Percentiles rank a stretch among this genome's conserved stretches.
These are phyloP conservation scores for Globisporangium canariense DNA, from an alignment of 352 stramenopile genomes.

Conservation along the genomic window DNA sequence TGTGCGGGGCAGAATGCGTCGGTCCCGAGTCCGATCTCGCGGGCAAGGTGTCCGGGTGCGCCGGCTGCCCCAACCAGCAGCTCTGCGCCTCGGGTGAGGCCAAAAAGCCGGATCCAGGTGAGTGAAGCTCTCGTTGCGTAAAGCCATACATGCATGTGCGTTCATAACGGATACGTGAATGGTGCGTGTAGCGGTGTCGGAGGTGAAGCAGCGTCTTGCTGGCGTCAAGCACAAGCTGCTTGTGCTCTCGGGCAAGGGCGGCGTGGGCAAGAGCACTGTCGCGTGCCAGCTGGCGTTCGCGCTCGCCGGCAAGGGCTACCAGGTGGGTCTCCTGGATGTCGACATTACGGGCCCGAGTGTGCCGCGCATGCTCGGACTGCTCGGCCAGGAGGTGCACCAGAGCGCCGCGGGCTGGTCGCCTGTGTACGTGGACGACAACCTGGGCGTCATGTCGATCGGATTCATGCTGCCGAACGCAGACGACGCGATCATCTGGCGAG, in stretches of 20 bases:
- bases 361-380: slow-evolving; percentile 94
- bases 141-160: slow-evolving; percentile 28
- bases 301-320: slow-evolving; percentile 91
- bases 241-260: slow-evolving; percentile 99
- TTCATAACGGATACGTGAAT: slow-evolving; percentile 16
- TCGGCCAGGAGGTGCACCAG: slow-evolving; percentile 95
- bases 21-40: slow-evolving; percentile 92
- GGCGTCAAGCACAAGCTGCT: slow-evolving; percentile 96
- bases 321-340: slow-evolving; percentile 98
- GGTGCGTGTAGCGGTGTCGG: slow-evolving; percentile 42
- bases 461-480: slow-evolving; percentile 98
- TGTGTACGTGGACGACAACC: slow-evolving; percentile 98
- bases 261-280: slow-evolving; percentile 99
- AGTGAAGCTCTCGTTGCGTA: slow-evolving; percentile 12
- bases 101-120: slow-evolving; percentile 79
- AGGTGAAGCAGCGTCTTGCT: slow-evolving; percentile 85
- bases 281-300: slow-evolving; percentile 97
- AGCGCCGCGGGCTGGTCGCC: slow-evolving; percentile 98
- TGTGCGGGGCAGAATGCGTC: slow-evolving; percentile 80
- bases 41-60: slow-evolving; percentile 93
- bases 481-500: slow-evolving; percentile 99
- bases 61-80: slow-evolving; percentile 97
- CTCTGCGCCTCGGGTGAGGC: slow-evolving; percentile 93
- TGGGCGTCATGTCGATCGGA: slow-evolving; percentile 99
- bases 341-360: slow-evolving; percentile 99